Base-by-base conservation (phyloP, 148 eudicot genomes). In the Diospyros kaki region DNA sequence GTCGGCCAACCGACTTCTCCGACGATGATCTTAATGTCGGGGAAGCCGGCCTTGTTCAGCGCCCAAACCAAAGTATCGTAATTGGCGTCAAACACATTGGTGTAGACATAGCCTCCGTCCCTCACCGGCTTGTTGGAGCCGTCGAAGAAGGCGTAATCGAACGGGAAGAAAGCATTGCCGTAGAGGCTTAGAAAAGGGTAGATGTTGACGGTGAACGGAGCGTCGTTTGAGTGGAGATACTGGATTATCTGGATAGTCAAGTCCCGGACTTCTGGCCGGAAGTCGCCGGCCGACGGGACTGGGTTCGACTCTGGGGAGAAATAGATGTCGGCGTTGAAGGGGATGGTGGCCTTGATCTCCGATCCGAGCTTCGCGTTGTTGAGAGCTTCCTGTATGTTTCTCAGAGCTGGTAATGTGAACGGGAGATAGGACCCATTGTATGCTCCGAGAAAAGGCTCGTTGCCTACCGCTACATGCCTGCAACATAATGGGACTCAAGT, bases 1-100 rank as follows among this genome's bases (percentile, higher is more conserved):
- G 99, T 96, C 0, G 99, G 99, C 99, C 99, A 96, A n/a, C 99
- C 99, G 2, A 96, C 93, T 79, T 96, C 99, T 50, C 99, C 99
- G 2, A 96, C 84, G 14, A 89, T 67, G 74, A 96, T 87, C 67
- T 88, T 89, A 84, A 93, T 81, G 11, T 93, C 95, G 50, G 97
- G 88, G 65, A 77, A 93, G 39, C 98, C 98, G 1, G 94, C 88
- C 73, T 85, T 96, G 55, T 50, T 84, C 74, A 96, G 53, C 2
- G 99, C 85, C 85, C 86, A 91, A 40, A 89, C 85, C 45, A 96
- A 81, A 14, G 99, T 96, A 75, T 96, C 99, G 1, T 88, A 88
- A 77, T 93, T 96, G 41, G 99, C 99, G 80, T 96, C 99, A 68
- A 96, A 96, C 79, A 93, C 97, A 71, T 96, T 96, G 38, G 91